phyloP scores from a whole-genome alignment of 2,329 filamentous ascomycete species.

The Aspergillus candidus region DNA sequence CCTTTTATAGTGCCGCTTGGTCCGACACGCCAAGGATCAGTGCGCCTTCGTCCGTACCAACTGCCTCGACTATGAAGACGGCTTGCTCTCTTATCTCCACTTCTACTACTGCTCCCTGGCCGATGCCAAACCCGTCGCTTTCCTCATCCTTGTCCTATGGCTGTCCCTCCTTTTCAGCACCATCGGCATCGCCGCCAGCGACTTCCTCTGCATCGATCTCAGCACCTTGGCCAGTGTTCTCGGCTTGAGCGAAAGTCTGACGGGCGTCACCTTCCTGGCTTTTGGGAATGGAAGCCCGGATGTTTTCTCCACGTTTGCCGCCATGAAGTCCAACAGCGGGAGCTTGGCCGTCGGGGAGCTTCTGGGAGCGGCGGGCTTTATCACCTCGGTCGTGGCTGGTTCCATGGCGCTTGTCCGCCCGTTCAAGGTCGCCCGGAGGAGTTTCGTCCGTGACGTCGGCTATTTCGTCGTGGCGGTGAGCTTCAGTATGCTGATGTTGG shows the following conservation, averaged over 20 bases:
- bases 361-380: slow-evolving; percentile 91
- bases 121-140: slow-evolving; percentile 67
- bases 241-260: slow-evolving; percentile 91
- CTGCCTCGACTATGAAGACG: slow-evolving; percentile 83
- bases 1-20: slow-evolving; percentile 60
- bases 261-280: slow-evolving; percentile 91
- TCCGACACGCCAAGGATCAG: slow-evolving; percentile 71
- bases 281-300: slow-evolving; percentile 98
- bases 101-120: slow-evolving; percentile 82
- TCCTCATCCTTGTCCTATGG: slow-evolving; percentile 73
- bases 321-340: slow-evolving; percentile 95
- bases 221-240: slow-evolving; percentile 85
- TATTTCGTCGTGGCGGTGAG: slow-evolving; percentile 85
- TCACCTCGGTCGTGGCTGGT: slow-evolving; percentile 90
- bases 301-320: slow-evolving; percentile 97
- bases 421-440: slow-evolving; percentile 82
- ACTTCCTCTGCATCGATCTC: slow-evolving; percentile 96
- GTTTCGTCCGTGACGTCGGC: slow-evolving; percentile 82
- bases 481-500: slow-evolving; percentile 82
- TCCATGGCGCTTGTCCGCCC: slow-evolving; percentile 97
- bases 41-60: slow-evolving; percentile 79
- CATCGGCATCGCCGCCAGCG: slow-evolving; percentile 93
- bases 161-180: slow-evolving; percentile 87
- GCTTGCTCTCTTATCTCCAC: slow-evolving; percentile 78
- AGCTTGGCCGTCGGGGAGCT: slow-evolving; percentile 93